phyloP scores from a whole-genome alignment of 371 early-diverging fungal species.

The Mucor circinelloides region DNA sequence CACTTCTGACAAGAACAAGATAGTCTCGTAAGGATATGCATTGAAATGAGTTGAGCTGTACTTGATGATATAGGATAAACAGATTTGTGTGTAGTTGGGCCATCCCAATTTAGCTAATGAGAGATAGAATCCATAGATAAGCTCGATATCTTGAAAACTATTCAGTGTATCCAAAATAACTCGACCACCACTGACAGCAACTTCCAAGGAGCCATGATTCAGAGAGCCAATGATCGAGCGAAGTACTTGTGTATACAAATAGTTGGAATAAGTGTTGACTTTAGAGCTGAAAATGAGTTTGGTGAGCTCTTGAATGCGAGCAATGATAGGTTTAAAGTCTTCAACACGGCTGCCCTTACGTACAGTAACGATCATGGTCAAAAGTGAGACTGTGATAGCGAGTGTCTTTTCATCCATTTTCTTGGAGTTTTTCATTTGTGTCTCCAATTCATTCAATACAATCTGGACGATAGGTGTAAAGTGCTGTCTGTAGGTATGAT shows the following conservation, averaged over 20 bases:
- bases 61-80: slow-evolving; percentile 68
- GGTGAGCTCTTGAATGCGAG: slow-evolving; percentile 31
- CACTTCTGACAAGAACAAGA: slow-evolving; percentile 58
- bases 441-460: slow-evolving; percentile 46
- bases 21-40: slow-evolving; percentile 45
- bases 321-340: slow-evolving; percentile 46
- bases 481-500: slow-evolving; percentile 58
- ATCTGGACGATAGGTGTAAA: slow-evolving; percentile 56
- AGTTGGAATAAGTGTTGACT: slow-evolving; percentile 10
- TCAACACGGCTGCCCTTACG: slow-evolving; percentile 60
- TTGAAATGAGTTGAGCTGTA: slow-evolving; percentile 50
- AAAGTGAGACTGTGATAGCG: slow-evolving; percentile 44
- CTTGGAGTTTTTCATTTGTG: slow-evolving; percentile 21
- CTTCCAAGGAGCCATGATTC: slow-evolving; percentile 60
- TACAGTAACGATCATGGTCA: slow-evolving; percentile 58
- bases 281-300: slow-evolving; percentile 23
- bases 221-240: slow-evolving; percentile 42
- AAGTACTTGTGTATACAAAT: slow-evolving; percentile 29
- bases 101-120: slow-evolving; percentile 69
- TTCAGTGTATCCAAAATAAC: slow-evolving; percentile 62
- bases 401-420: slow-evolving; percentile 40
- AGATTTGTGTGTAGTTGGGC: slow-evolving; percentile 67
- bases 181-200: slow-evolving; percentile 62
- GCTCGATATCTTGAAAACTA: slow-evolving; percentile 49
- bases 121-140: slow-evolving; percentile 67